Percentiles rank a stretch among this genome's conserved stretches.
These are phyloP conservation scores for Citrullus amarus DNA, from an alignment of 306 rosid species.

Conservation along the genomic window DNA sequence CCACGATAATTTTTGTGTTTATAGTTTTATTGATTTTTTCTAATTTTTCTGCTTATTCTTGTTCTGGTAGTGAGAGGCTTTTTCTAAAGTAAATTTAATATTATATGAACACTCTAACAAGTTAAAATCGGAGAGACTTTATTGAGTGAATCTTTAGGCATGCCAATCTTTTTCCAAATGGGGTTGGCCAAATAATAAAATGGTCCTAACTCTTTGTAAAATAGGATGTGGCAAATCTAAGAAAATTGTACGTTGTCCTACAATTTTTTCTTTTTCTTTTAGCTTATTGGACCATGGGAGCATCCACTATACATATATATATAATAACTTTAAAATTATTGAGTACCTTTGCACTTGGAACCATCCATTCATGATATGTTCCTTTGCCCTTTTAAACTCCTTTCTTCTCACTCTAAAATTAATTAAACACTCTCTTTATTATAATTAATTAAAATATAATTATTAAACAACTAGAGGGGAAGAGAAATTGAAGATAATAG, in stretches of 20 bases:
- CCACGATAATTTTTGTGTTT: too few relatives aligned
- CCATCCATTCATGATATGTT: constrained; percentile 7
- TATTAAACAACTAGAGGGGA: neutral
- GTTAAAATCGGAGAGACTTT: neutral
- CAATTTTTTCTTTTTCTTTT: neutral
- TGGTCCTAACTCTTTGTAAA: neutral
- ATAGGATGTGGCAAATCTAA: neutral
- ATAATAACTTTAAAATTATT: neutral
- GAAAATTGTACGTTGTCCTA: constrained; percentile 6
- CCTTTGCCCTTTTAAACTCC: neutral
- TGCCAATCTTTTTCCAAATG: neutral
- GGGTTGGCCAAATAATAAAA: constrained; percentile 1
- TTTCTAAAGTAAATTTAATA: too few relatives aligned
- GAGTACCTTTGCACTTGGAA: neutral
- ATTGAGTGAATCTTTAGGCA: neutral
- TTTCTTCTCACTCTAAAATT: neutral
- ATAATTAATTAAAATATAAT: too few relatives aligned
- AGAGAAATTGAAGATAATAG: neutral
- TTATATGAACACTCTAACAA: too few relatives aligned
- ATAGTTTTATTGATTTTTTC: too few relatives aligned
- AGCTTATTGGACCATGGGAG: constrained; percentile 1
- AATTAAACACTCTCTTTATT: neutral
- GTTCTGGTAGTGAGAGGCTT: too few relatives aligned
- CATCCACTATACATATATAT: neutral
- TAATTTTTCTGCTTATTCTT: too few relatives aligned